Evolutionary conservation across 257 asterid genomes (phyloP).

Genomic region (Haberlea rhodopensis): DNA sequence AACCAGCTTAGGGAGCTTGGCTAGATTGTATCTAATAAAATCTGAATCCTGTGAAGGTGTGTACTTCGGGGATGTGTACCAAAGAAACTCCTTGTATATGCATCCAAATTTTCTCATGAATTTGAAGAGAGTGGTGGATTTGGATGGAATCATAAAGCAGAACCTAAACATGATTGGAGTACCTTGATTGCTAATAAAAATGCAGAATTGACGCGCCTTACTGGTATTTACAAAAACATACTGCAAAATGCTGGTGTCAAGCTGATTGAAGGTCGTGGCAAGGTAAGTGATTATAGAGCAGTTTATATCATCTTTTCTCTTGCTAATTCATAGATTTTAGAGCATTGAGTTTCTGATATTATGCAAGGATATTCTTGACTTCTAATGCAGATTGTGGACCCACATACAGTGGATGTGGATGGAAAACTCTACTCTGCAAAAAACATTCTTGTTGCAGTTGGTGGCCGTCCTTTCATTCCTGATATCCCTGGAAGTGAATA

Average conservation of each 20-base stretch:
- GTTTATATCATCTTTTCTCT: background rate
- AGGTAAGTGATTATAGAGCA: slow-evolving; percentile 48
- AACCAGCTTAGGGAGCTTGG: slow-evolving; percentile 17
- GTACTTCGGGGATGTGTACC: slow-evolving; percentile 99
- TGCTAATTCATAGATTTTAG: slow-evolving; percentile 4
- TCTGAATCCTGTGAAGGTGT: slow-evolving; percentile 59
- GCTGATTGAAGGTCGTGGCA: slow-evolving; percentile 90
- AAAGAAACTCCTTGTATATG: slow-evolving; percentile 85
- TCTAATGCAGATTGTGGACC: slow-evolving; percentile 66
- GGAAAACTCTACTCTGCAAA: slow-evolving; percentile 89
- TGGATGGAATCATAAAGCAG: slow-evolving; percentile 85
- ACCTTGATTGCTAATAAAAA: slow-evolving; percentile 90
- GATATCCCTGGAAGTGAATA: slow-evolving; percentile 87
- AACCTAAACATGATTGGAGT: slow-evolving; percentile 94
- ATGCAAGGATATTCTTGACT: slow-evolving; percentile 15
- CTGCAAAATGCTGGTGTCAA: slow-evolving; percentile 71
- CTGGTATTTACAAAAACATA: slow-evolving; percentile 80
- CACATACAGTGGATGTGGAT: slow-evolving; percentile 82
- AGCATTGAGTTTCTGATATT: slow-evolving; percentile 3
- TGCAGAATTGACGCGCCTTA: slow-evolving; percentile 86
- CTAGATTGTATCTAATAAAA: slow-evolving; percentile 13
- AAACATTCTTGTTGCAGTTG: slow-evolving; percentile 85
- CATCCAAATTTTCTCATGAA: slow-evolving; percentile 88
- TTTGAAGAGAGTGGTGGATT: slow-evolving; percentile 90
- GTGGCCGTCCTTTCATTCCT: slow-evolving; percentile 98